Percentiles rank a stretch among this genome's conserved stretches.
Evolutionary conservation across 148 eudicot genomes (phyloP).

Genomic region (Hydrangea macrophylla): DNA sequence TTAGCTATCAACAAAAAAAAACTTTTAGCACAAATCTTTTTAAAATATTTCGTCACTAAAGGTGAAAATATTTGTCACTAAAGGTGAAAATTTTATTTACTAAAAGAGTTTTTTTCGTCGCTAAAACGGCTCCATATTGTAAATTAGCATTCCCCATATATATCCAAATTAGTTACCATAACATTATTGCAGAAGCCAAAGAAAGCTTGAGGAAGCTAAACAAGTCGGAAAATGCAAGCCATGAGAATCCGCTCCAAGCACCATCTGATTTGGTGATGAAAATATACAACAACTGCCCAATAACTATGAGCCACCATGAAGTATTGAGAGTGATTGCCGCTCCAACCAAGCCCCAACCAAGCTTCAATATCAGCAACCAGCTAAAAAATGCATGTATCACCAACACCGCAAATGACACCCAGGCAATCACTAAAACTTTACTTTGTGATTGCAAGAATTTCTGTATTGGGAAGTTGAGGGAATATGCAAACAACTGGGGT

Average conservation of each 20-base stretch:
- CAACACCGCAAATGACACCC: constrained; percentile 50
- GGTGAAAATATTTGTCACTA: no score
- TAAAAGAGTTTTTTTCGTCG: no score
- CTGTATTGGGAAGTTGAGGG: constrained; percentile 69
- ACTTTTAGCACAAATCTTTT: no score
- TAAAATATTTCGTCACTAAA: no score
- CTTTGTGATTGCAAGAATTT: constrained; percentile 85
- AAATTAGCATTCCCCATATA: no score
- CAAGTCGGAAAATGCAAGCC: constrained; percentile 69
- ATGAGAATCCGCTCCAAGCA: constrained; percentile 74
- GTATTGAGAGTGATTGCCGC: constrained; percentile 63
- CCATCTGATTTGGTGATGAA: constrained; percentile 64
- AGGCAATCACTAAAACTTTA: constrained; percentile 64
- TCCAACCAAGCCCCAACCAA: constrained; percentile 66
- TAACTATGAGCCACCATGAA: constrained; percentile 77
- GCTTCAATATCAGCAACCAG: constrained; percentile 60
- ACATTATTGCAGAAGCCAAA: constrained; percentile 75
- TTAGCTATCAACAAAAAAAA: no score
- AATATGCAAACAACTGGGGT: constrained; percentile 74
- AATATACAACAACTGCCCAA: constrained; percentile 54
- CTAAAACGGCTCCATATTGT: no score
- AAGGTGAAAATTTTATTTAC: no score
- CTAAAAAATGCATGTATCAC: constrained; percentile 55
- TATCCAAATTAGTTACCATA: constrained; percentile 72
- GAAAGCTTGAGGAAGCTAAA: constrained; percentile 75